Percentiles rank a stretch among this genome's conserved stretches.
These are phyloP conservation scores for Lycium barbarum DNA, from an alignment of 257 asterid species.

Conservation along the genomic window DNA sequence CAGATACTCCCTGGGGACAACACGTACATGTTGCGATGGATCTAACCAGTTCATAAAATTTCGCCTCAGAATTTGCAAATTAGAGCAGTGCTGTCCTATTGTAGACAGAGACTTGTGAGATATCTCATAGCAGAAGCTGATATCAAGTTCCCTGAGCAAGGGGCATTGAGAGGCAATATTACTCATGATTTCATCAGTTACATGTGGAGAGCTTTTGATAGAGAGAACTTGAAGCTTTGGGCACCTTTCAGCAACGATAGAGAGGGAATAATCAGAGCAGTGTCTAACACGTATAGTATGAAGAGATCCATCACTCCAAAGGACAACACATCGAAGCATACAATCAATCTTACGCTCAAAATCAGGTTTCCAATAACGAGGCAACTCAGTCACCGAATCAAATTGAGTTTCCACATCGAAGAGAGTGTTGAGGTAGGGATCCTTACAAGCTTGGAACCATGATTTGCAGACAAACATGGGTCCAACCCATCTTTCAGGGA, in stretches of 20 bases:
- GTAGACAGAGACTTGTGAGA: slow-evolving; percentile 66
- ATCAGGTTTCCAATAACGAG: slow-evolving; percentile 67
- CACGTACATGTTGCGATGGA: slow-evolving; percentile 63
- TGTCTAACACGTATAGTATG: slow-evolving; percentile 73
- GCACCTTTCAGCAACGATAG: slow-evolving; percentile 70
- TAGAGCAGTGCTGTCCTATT: slow-evolving; percentile 60
- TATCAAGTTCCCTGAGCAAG: slow-evolving; percentile 70
- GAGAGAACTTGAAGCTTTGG: slow-evolving; percentile 77
- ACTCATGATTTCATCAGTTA: slow-evolving; percentile 57
- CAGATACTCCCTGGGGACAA: slow-evolving; percentile 67
- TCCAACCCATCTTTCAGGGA: slow-evolving; percentile 70
- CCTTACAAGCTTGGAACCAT: slow-evolving; percentile 74
- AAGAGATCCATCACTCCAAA: slow-evolving; percentile 67
- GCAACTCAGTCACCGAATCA: slow-evolving; percentile 55
- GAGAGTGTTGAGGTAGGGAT: slow-evolving; percentile 68
- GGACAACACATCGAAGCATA: slow-evolving; percentile 69
- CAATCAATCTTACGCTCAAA: slow-evolving; percentile 75
- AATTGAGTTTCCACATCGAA: slow-evolving; percentile 64
- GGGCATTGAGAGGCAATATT: slow-evolving; percentile 67
- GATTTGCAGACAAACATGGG: slow-evolving; percentile 75
- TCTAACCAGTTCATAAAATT: slow-evolving; percentile 88
- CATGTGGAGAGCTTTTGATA: slow-evolving; percentile 70
- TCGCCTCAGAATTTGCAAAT: slow-evolving; percentile 52
- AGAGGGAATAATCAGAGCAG: slow-evolving; percentile 78
- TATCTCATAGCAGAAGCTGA: slow-evolving; percentile 84